Base-by-base conservation (phyloP, 1,284 basidiomycete species). In the Melanopsichium pennsylvanicum region DNA sequence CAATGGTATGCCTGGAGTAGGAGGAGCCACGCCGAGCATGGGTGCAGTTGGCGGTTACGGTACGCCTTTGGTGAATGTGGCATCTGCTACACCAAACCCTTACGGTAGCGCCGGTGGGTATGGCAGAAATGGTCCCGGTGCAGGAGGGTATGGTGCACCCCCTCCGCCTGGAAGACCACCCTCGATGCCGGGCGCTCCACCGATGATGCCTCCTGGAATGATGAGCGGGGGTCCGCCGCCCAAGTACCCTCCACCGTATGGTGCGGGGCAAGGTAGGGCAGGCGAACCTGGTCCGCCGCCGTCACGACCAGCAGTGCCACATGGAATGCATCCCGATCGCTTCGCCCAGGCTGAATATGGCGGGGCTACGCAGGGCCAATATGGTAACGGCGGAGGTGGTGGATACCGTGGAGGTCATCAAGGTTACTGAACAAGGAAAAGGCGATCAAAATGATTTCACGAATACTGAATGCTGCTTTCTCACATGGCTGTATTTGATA, bases 241-340 rank as follows among this genome's bases (percentile, higher is more conserved):
- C 23, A 39, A 26, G 26, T 70, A 67, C 26, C 58, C 58, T 19
- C 54, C 54, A 18, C 40, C 59, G 1, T 66, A 48, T 29, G 46
- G 41, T 15, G 50, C 26, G 12, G 41, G 27, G 5, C 22, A 23
- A 4, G 43, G 50, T 22, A 41, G 25, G 23, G 51, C 12, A 0
- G 52, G 57, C 15, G 40, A 57, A 35, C 62, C 62, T 6, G 62
- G 58, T 5, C 62, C 61, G 3, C 61, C 61, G 13, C 67, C 67
- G 15, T 44, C 52, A 8, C 49, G 59, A 18, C 68, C 62, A n/a
- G 55, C 23, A n/a, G 50, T 71, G 26, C 64, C 69, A 6, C 59
- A 62, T 37, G 70, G 70, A 5, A 74, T 74, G 60, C 72, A 74
- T 54, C 72, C 72, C 10, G 72, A 74, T 29, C 58, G 72, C 16